A percentile compares a stretch with the other conserved stretches of the same genome.
Evolutionary conservation across 176 grass and related monocot genomes (phyloP).

Genomic region (Puya raimondii): DNA sequence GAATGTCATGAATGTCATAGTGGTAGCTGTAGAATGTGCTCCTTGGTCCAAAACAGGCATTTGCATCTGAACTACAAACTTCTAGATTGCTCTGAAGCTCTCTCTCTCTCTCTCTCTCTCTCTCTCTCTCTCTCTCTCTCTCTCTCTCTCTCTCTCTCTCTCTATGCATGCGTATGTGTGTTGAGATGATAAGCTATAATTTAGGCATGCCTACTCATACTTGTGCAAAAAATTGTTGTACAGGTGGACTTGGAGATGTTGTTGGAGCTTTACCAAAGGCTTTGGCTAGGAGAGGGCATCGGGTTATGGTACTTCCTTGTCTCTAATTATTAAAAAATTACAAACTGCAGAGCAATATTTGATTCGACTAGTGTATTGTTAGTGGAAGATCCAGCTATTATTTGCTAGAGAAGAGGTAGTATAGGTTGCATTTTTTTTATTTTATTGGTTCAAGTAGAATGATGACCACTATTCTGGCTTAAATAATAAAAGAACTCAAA

Average conservation of each 20-base stretch:
- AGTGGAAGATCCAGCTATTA: background rate
- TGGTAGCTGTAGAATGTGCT: constrained; percentile 85
- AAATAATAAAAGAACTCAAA: too few relatives aligned
- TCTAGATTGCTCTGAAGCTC: background rate
- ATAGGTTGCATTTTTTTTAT: too few relatives aligned
- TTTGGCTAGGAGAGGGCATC: constrained; percentile 92
- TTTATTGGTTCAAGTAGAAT: too few relatives aligned
- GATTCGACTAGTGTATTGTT: background rate
- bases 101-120: background rate
- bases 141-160: too few relatives aligned
- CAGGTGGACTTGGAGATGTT: constrained; percentile 96
- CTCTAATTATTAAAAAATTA: background rate
- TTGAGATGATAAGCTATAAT: too few relatives aligned
- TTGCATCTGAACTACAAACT: background rate
- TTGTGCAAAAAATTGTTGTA: constrained; percentile 1
- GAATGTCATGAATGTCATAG: constrained; percentile 91
- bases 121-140: too few relatives aligned
- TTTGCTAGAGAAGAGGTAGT: background rate
- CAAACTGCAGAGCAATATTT: constrained; percentile 2
- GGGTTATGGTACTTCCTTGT: constrained; percentile 61
- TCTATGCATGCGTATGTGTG: too few relatives aligned
- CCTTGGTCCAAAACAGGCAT: constrained; percentile 90
- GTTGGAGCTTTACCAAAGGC: constrained; percentile 87
- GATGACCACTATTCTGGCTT: too few relatives aligned
- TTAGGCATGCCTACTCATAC: background rate